Percentiles rank a stretch among this genome's conserved stretches.
These are phyloP conservation scores for Sophora flavescens DNA, from an alignment of 306 rosid genomes.

Conservation along the genomic window DNA sequence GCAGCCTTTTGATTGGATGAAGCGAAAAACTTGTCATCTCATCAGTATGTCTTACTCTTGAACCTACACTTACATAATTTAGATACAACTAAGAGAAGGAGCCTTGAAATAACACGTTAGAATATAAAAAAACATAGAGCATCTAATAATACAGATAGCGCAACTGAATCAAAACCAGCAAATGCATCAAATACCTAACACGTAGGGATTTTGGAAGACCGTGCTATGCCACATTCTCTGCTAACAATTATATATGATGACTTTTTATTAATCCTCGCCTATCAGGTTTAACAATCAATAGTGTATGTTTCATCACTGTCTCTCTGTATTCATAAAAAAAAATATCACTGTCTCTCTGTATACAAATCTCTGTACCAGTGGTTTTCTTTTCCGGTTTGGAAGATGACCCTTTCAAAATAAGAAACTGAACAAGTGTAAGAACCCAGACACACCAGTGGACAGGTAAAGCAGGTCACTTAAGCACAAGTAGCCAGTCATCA, in stretches of 20 bases:
- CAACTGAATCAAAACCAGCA: conserved; percentile 39
- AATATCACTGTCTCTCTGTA: background rate
- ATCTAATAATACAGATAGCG: conserved; percentile 37
- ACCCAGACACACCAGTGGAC: conserved; percentile 31
- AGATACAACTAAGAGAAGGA: conserved; percentile 31
- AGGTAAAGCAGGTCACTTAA: conserved; percentile 7
- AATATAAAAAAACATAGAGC: conserved; percentile 22
- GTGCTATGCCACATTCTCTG: conserved; percentile 10
- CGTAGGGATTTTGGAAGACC: conserved; percentile 16
- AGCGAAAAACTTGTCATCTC: conserved; percentile 52
- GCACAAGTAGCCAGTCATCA: conserved; percentile 12
- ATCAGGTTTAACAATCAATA: background rate
- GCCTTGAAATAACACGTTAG: conserved; percentile 17
- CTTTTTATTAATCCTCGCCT: conserved; percentile 20
- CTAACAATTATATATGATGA: conserved; percentile 2
- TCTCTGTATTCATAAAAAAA: background rate
- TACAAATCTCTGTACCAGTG: background rate
- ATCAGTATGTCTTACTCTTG: conserved; percentile 51
- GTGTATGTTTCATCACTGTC: background rate
- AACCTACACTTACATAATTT: conserved; percentile 54
- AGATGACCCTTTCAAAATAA: conserved; percentile 36
- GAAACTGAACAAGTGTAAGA: conserved; percentile 10
- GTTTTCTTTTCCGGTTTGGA: conserved; percentile 15
- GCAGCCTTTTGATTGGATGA: conserved; percentile 60
- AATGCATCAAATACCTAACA: conserved; percentile 37